Percentiles rank a stretch among this genome's conserved stretches.
phyloP scores from a whole-genome alignment of 1,284 basidiomycete genomes.

The Pyrrhoderma lamaoense region DNA sequence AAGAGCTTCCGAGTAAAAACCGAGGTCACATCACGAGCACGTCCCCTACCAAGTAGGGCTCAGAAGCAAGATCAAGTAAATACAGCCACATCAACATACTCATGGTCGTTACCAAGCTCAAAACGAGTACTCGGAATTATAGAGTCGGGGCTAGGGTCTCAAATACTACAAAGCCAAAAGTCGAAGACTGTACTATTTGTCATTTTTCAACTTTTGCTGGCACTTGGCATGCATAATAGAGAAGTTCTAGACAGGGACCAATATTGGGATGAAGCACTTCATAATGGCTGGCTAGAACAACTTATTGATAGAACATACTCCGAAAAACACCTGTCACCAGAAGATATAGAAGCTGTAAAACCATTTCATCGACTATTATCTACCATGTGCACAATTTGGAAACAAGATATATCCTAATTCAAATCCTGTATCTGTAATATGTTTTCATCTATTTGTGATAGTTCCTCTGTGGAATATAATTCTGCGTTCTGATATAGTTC shows the following conservation, averaged over 20 bases:
- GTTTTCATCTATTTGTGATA: not conserved
- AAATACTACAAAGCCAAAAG: no score
- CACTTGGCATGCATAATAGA: slow-evolving; percentile 37
- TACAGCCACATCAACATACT: no score
- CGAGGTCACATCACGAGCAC: no score
- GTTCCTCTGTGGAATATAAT: not conserved
- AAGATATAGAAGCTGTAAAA: slow-evolving; percentile 3
- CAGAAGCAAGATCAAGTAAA: not conserved
- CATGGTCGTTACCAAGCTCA: slow-evolving; percentile 8
- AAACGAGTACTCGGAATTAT: slow-evolving; percentile 3
- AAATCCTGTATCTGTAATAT: not conserved
- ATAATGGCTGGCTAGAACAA: slow-evolving; percentile 28
- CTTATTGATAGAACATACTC: slow-evolving; percentile 30
- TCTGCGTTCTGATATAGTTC: slow-evolving; percentile 36
- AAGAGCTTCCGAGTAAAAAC: no score
- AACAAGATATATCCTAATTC: not conserved
- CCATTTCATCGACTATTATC: not conserved
- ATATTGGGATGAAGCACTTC: slow-evolving; percentile 38
- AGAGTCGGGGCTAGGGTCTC: not conserved
- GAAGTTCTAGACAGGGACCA: slow-evolving; percentile 31
- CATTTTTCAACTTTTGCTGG: slow-evolving; percentile 41
- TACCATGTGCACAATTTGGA: not conserved
- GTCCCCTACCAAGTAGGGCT: not conserved
- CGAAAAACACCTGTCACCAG: not conserved
- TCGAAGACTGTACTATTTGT: slow-evolving; percentile 22